A percentile compares a stretch with the other conserved stretches of the same genome.
phyloP scores from a whole-genome alignment of 768 basidiomycete species.

The Mycena galericulata region DNA sequence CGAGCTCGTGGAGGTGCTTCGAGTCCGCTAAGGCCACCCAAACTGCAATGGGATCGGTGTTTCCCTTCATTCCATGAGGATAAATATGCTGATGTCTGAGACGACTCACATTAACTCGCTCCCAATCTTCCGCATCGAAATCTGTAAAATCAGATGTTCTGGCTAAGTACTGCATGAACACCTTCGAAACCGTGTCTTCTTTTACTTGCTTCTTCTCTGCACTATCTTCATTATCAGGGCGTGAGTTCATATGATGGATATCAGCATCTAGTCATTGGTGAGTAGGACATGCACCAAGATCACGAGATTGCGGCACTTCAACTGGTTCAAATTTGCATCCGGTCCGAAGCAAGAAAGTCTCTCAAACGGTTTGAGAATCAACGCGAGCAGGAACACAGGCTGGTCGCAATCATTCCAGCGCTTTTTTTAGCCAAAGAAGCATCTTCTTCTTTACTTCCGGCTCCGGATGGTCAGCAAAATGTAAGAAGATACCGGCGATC shows the following conservation, averaged over 20 bases:
- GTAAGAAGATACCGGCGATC: conserved; percentile 43
- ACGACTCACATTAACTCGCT: not conserved
- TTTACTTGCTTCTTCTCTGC: not conserved
- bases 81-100: not conserved
- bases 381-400: conserved; percentile 41
- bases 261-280: not conserved
- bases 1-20: not conserved
- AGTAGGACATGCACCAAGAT: conserved; percentile 30
- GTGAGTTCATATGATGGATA: conserved; percentile 13
- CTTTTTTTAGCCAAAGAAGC: conserved; percentile 41
- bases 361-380: conserved; percentile 46
- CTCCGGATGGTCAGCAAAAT: conserved; percentile 42
- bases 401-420: conserved; percentile 47
- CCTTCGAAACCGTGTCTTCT: conserved; percentile 1
- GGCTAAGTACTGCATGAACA: conserved; percentile 26
- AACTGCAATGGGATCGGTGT: conserved; percentile 6
- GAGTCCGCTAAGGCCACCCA: conserved; percentile 3
- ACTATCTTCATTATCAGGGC: not conserved
- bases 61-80: not conserved
- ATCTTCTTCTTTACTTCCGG: conserved; percentile 37
- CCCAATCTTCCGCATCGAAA: not conserved
- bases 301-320: conserved; percentile 39
- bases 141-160: conserved; percentile 20
- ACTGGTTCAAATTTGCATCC: conserved; percentile 38
- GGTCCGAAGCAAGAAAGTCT: conserved; percentile 43